phyloP scores from a whole-genome alignment of 2,329 filamentous ascomycete genomes.

The Rhytidhysteron rufulum region DNA sequence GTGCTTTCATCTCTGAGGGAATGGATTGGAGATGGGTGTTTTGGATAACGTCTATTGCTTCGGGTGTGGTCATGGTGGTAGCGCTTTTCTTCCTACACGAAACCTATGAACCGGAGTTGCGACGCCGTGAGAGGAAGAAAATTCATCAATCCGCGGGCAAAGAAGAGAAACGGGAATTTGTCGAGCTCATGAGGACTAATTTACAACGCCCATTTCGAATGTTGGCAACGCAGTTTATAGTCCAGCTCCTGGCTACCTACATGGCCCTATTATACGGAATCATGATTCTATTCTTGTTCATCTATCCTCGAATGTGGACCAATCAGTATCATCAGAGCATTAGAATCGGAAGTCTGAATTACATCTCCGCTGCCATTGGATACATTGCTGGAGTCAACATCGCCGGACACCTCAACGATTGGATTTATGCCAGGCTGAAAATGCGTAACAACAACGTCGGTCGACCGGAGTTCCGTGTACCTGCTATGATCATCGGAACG shows the following conservation, averaged over 20 bases:
- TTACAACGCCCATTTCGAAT: slow-evolving; percentile 9
- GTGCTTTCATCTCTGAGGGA: slow-evolving; percentile 5
- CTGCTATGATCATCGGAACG: slow-evolving; percentile 13
- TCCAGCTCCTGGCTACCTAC: slow-evolving; percentile 41
- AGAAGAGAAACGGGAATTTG: not conserved
- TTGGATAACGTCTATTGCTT: slow-evolving; percentile 6
- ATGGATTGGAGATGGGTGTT: slow-evolving; percentile 7
- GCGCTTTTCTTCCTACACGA: slow-evolving; percentile 6
- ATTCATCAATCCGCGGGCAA: not conserved
- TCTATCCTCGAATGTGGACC: slow-evolving; percentile 14
- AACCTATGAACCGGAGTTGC: slow-evolving; percentile 4
- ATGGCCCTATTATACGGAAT: slow-evolving; percentile 40
- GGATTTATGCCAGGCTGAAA: slow-evolving; percentile 32
- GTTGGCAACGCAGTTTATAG: slow-evolving; percentile 8
- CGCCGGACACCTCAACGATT: slow-evolving; percentile 43
- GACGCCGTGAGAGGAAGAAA: not conserved
- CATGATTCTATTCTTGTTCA: slow-evolving; percentile 16
- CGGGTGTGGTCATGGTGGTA: not conserved
- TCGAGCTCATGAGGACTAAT: slow-evolving; percentile 4
- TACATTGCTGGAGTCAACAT: slow-evolving; percentile 43
- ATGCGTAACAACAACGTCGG: slow-evolving; percentile 6
- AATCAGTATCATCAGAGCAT: slow-evolving; percentile 6
- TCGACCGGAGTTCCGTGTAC: slow-evolving; percentile 10
- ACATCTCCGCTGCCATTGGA: slow-evolving; percentile 54
- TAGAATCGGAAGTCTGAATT: slow-evolving; percentile 7